phyloP scores from a whole-genome alignment of 805 yeast species.

The Suhomyces vadensis region DNA sequence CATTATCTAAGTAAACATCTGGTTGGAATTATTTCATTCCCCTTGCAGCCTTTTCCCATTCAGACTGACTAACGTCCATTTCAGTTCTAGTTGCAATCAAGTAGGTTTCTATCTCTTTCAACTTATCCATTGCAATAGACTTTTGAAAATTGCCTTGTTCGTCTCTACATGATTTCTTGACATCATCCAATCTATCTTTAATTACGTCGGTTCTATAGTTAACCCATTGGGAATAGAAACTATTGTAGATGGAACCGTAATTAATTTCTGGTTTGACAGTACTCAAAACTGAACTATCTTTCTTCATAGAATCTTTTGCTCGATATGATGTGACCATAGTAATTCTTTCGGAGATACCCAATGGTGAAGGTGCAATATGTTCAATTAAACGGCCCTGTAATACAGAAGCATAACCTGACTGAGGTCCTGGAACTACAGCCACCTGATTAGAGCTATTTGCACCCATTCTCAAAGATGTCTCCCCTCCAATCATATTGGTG shows the following conservation, averaged over 20 bases:
- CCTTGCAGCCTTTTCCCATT: conserved; percentile 14
- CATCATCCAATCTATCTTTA: conserved; percentile 24
- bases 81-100: conserved; percentile 29
- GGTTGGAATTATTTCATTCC: background rate
- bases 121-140: conserved; percentile 15
- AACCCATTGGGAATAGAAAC: conserved; percentile 42
- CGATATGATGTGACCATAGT: conserved; percentile 45
- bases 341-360: conserved; percentile 37
- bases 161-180: conserved; percentile 17
- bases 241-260: conserved; percentile 34
- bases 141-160: conserved; percentile 27
- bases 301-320: conserved; percentile 28
- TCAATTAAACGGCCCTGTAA: conserved; percentile 48
- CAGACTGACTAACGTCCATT: conserved; percentile 27
- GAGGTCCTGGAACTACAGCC: conserved; percentile 37
- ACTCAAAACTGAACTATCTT: conserved; percentile 33
- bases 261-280: conserved; percentile 43
- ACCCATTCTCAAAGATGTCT: conserved; percentile 53
- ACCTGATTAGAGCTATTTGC: conserved; percentile 17
- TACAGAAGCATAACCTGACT: conserved; percentile 51
- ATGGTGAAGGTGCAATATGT: conserved; percentile 50
- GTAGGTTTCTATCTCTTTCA: conserved; percentile 28
- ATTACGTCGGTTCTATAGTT: conserved; percentile 29
- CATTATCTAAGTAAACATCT: too few species aligned
- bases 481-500: conserved; percentile 59